These are phyloP conservation scores for Erigeron philadelphicus DNA, from an alignment of 140 eudicot species.

Conservation along the genomic window DNA sequence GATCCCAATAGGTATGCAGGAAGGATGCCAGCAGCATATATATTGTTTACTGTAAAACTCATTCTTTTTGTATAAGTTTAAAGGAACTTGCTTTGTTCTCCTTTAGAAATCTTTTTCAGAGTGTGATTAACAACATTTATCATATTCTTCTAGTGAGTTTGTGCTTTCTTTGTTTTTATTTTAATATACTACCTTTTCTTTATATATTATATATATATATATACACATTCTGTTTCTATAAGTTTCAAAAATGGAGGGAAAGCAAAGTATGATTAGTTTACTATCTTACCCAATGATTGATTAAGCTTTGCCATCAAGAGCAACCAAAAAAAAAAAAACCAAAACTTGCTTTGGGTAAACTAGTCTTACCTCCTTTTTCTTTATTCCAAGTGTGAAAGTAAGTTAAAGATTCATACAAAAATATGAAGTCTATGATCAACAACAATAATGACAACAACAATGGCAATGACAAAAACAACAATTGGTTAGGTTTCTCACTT, in stretches of 20 bases:
- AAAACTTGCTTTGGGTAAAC: constrained; percentile 28
- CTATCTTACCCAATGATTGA: constrained; percentile 66
- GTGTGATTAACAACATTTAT: not conserved
- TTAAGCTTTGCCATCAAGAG: constrained; percentile 28
- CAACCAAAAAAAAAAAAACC: constrained; percentile 5
- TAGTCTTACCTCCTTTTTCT: constrained; percentile 27
- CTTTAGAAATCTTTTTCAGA: constrained; percentile 55
- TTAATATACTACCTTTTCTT: not conserved
- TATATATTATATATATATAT: not conserved
- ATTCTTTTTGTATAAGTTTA: constrained; percentile 92
- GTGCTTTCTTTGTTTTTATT: constrained; percentile 14
- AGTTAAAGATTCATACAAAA: constrained; percentile 17
- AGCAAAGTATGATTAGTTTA: constrained; percentile 45
- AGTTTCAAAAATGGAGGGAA: constrained; percentile 50
- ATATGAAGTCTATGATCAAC: constrained; percentile 59
- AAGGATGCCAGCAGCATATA: constrained; percentile 55
- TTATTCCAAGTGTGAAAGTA: constrained; percentile 33
- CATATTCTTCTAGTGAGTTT: constrained; percentile 29
- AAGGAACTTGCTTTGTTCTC: constrained; percentile 79
- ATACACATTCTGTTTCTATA: constrained; percentile 41
- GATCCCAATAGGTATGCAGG: constrained; percentile 87
- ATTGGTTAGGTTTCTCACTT: constrained; percentile 89
- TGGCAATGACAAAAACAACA: constrained; percentile 35
- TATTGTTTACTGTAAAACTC: constrained; percentile 79
- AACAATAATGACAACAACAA: constrained; percentile 28